phyloP scores from a whole-genome alignment of 345 rosid species.

The Citrus hindsii region DNA sequence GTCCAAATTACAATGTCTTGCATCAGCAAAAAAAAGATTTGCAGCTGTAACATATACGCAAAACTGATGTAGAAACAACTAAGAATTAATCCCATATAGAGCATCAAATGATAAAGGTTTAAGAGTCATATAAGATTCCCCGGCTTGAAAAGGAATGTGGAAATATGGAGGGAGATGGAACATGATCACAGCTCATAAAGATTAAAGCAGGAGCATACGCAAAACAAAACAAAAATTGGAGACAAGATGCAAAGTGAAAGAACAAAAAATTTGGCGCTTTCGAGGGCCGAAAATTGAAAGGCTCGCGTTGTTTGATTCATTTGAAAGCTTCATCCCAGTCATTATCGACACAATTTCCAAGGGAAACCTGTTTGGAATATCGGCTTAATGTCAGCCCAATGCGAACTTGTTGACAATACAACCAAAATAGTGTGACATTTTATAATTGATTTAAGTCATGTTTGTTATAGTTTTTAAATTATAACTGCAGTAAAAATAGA shows the following conservation, averaged over 20 bases:
- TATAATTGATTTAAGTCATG: too few relatives aligned
- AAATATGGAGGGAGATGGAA: background rate
- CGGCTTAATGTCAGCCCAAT: background rate
- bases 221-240: background rate
- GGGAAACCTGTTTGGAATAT: background rate
- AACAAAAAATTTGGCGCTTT: background rate
- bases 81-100: background rate
- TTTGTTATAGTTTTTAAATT: too few relatives aligned
- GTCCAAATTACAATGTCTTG: too few relatives aligned
- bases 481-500: too few relatives aligned
- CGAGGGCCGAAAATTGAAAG: background rate
- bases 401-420: background rate
- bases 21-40: too few relatives aligned
- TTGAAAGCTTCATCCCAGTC: background rate
- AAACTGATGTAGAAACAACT: background rate
- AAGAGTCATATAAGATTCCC: background rate
- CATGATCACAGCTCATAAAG: background rate
- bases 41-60: too few relatives aligned
- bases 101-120: background rate
- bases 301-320: background rate
- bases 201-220: background rate
- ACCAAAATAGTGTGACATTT: too few relatives aligned
- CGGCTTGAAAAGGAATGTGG: background rate
- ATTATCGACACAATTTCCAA: background rate
- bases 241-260: background rate